Conservation (phyloP, 2,329 filamentous ascomycete genomes). For the Arthrobotrys iridis region DNA sequence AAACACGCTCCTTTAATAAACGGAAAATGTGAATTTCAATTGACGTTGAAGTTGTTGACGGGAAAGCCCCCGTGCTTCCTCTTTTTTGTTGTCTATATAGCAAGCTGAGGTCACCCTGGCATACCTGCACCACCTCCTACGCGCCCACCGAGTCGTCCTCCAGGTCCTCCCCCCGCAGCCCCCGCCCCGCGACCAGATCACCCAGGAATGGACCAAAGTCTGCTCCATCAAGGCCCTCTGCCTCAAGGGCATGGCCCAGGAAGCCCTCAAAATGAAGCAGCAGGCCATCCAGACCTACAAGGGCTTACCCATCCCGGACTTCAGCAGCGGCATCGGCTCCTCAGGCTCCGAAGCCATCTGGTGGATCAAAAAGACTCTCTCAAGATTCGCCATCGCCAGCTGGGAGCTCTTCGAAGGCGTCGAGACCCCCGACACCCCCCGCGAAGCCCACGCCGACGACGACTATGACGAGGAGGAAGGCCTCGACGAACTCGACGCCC, state of each 20-base stretch:
- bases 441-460: constrained; percentile 30
- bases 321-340: constrained; percentile 39
- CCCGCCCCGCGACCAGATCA: constrained; percentile 41
- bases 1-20: too few species aligned
- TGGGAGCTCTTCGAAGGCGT: constrained; percentile 53
- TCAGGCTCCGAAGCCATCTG: constrained; percentile 43
- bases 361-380: constrained; percentile 51
- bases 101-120: constrained; percentile 53
- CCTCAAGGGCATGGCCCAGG: constrained; percentile 49
- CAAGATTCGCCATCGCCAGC: constrained; percentile 49
- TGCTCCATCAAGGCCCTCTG: constrained; percentile 51
- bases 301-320: constrained; percentile 42
- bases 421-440: constrained; percentile 33
- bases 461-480: constrained; percentile 48
- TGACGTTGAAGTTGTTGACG: constrained; percentile 44
- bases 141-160: constrained; percentile 41
- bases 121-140: constrained; percentile 51
- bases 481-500: constrained; percentile 42
- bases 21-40: constrained; percentile 10
- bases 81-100: constrained; percentile 22
- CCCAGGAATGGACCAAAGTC: constrained; percentile 53
- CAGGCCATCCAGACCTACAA: constrained; percentile 50
- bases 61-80: constrained; percentile 37
- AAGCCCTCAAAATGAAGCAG: constrained; percentile 42
- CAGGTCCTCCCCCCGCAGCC: constrained; percentile 35